Percentiles rank a stretch among this genome's conserved stretches.
Conservation (phyloP, 2,329 filamentous ascomycete genomes). For the Penicillium sp. region DNA sequence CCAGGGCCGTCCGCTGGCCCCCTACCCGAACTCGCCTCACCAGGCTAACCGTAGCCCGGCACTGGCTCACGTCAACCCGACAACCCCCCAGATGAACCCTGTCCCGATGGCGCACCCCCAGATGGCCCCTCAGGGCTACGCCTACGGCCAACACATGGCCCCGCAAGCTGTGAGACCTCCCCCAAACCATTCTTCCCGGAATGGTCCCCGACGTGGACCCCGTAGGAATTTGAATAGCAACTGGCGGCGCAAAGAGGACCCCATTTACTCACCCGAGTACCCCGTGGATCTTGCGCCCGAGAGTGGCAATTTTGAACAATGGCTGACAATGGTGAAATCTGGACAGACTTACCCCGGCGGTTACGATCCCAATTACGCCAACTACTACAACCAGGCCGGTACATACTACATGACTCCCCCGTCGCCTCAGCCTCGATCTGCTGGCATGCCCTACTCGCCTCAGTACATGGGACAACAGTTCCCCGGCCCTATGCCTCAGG, state of each 20-base stretch:
- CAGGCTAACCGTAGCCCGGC: slow-evolving; percentile 63
- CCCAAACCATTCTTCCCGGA: slow-evolving; percentile 28
- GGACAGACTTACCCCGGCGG: slow-evolving; percentile 60
- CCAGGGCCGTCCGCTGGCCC: slow-evolving; percentile 41
- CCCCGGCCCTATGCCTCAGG: slow-evolving; percentile 49
- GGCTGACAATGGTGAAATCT: slow-evolving; percentile 61
- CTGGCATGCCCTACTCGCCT: slow-evolving; percentile 50
- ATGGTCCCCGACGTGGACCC: slow-evolving; percentile 32
- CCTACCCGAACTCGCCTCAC: slow-evolving; percentile 62
- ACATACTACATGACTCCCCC: slow-evolving; percentile 45
- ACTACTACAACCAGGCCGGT: slow-evolving; percentile 38
- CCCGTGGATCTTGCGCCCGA: slow-evolving; percentile 62
- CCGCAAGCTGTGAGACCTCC: slow-evolving; percentile 59
- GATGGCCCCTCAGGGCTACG: slow-evolving; percentile 59
- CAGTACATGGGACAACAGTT: slow-evolving; percentile 35
- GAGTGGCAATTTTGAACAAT: slow-evolving; percentile 66
- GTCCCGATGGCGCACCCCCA: slow-evolving; percentile 64
- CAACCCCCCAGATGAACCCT: slow-evolving; percentile 66
- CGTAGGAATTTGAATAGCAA: slow-evolving; percentile 13
- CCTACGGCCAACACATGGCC: slow-evolving; percentile 55
- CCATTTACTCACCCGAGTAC: slow-evolving; percentile 23
- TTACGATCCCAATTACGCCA: slow-evolving; percentile 47
- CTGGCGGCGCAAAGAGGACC: slow-evolving; percentile 4
- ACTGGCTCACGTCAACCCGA: slow-evolving; percentile 61
- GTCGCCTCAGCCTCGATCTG: slow-evolving; percentile 47